phyloP scores from a whole-genome alignment of 768 basidiomycete genomes.

The Dacryopinax primogenitus region DNA sequence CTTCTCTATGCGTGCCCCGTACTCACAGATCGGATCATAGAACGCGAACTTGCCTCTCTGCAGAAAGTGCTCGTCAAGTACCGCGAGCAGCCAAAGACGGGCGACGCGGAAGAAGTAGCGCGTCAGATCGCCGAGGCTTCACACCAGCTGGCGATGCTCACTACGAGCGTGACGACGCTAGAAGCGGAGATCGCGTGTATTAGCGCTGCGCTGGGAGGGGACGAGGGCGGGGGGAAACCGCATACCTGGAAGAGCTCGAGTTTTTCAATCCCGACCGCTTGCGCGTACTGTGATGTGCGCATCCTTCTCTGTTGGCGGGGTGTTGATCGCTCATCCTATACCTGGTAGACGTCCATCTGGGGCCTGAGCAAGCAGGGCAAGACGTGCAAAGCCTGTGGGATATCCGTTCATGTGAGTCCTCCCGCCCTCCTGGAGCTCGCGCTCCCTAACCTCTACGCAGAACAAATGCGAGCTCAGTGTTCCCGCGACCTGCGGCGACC shows the following conservation, averaged over 20 bases:
- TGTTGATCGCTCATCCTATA: conserved; percentile 8
- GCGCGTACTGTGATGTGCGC: conserved; percentile 66
- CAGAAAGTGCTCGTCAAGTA: conserved; percentile 37
- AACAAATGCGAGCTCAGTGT: conserved; percentile 81
- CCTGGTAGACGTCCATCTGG: conserved; percentile 62
- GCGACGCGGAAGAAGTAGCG: conserved; percentile 41
- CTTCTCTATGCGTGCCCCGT: background rate
- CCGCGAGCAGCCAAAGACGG: conserved; percentile 37
- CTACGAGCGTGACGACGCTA: conserved; percentile 44
- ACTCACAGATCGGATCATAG: conserved; percentile 27
- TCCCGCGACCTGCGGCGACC: conserved; percentile 50
- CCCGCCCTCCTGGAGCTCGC: background rate
- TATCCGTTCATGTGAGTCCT: conserved; percentile 49
- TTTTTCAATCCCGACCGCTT: conserved; percentile 74
- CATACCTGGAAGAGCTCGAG: conserved; percentile 75
- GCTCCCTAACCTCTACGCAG: background rate
- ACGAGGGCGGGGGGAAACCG: conserved; percentile 55
- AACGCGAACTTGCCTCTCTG: conserved; percentile 43
- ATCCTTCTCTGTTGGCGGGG: background rate
- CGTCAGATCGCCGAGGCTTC: conserved; percentile 48
- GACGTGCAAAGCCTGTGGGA: conserved; percentile 61
- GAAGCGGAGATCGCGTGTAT: conserved; percentile 55
- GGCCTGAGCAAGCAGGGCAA: conserved; percentile 78
- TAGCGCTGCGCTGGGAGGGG: conserved; percentile 53
- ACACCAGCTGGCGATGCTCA: conserved; percentile 45